A percentile compares a stretch with the other conserved stretches of the same genome.
phyloP scores from a whole-genome alignment of 2,329 filamentous ascomycete species.

The Colletotrichum sp. region DNA sequence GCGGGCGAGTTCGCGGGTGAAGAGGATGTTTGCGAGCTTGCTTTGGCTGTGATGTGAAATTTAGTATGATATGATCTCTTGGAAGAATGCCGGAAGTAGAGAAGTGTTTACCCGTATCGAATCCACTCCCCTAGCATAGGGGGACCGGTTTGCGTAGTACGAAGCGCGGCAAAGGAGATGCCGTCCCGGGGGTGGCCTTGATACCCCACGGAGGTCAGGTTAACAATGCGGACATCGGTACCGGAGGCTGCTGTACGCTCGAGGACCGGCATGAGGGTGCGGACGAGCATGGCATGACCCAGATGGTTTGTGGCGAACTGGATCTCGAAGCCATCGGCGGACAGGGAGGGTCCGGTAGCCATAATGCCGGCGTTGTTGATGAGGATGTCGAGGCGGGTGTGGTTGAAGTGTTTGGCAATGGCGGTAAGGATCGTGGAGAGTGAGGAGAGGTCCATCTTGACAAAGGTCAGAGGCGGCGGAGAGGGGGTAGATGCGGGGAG shows the following conservation, averaged over 20 bases:
- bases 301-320: constrained; percentile 29
- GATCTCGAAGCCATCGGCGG: constrained; percentile 27
- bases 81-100: too few relatives aligned
- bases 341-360: constrained; percentile 4
- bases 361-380: constrained; percentile 33
- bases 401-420: constrained; percentile 6
- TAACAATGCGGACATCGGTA: constrained; percentile 8
- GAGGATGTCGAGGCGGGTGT: constrained; percentile 45
- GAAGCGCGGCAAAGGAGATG: not conserved
- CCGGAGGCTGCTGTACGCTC: not conserved
- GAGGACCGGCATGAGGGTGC: constrained; percentile 26
- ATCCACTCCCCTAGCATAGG: constrained; percentile 31
- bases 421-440: constrained; percentile 45
- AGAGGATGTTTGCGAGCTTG: constrained; percentile 38
- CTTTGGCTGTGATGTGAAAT: constrained; percentile 24
- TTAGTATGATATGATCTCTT: not conserved
- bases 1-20: constrained; percentile 32
- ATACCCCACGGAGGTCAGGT: constrained; percentile 24
- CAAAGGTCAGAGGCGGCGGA: constrained; percentile 26
- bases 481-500: not conserved
- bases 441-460: constrained; percentile 55
- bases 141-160: not conserved
- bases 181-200: not conserved
- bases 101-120: not conserved
- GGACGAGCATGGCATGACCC: constrained; percentile 24